These are phyloP conservation scores for Nadsonia fulvescens DNA, from an alignment of 805 yeast species.

Conservation along the genomic window DNA sequence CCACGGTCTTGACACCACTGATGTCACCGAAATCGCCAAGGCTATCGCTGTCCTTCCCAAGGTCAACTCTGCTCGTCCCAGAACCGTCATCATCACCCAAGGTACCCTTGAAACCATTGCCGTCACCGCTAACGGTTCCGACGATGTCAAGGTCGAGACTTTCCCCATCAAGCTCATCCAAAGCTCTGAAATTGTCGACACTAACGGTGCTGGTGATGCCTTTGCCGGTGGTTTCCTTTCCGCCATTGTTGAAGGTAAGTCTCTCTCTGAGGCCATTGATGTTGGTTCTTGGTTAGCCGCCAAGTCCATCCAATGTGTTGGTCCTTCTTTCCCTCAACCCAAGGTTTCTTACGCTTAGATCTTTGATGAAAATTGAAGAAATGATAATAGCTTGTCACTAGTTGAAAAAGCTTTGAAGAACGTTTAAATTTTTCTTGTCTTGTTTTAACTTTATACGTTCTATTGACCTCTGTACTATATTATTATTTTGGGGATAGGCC, in stretches of 20 bases:
- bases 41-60: constrained; percentile 64
- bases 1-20: constrained; percentile 44
- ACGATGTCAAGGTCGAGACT: constrained; percentile 29
- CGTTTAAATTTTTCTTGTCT: too few relatives aligned
- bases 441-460: too few relatives aligned
- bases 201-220: constrained; percentile 99
- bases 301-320: constrained; percentile 77
- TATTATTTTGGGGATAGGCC: too few relatives aligned
- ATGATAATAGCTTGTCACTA: too few relatives aligned
- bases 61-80: constrained; percentile 44
- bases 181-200: constrained; percentile 55
- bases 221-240: constrained; percentile 94
- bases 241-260: constrained; percentile 60
- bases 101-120: constrained; percentile 83
- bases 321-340: constrained; percentile 84
- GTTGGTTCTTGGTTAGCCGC: constrained; percentile 96
- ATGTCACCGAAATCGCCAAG: constrained; percentile 65
- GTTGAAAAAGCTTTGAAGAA: too few relatives aligned
- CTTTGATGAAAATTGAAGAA: too few relatives aligned
- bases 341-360: too few relatives aligned
- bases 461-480: too few relatives aligned
- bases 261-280: constrained; percentile 41
- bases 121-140: constrained; percentile 38
- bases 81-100: constrained; percentile 89
- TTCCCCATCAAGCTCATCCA: constrained; percentile 61